Conservation (phyloP, 495 filamentous ascomycete species). For the Jackrogersella minutella region DNA sequence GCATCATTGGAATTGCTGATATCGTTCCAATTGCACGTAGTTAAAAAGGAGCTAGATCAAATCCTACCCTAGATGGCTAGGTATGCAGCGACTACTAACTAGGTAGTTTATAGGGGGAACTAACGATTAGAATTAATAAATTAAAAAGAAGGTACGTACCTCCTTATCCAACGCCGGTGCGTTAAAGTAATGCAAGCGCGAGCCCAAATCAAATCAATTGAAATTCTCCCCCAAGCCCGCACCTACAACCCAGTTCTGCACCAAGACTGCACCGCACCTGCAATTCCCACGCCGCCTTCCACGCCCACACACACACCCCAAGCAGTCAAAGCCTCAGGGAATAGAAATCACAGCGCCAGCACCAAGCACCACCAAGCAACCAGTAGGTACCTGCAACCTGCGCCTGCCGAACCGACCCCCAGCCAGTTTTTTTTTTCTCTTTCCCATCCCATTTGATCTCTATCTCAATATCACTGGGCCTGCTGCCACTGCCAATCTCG, state of each 20-base stretch:
- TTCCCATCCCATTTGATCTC: background rate
- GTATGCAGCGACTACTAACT: too few relatives aligned
- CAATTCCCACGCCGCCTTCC: background rate
- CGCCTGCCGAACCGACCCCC: conserved; percentile 23
- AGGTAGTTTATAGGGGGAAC: too few relatives aligned
- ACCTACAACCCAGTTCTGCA: background rate
- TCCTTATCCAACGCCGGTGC: conserved; percentile 11
- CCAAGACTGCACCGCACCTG: background rate
- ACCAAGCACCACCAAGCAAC: too few relatives aligned
- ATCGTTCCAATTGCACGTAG: too few relatives aligned
- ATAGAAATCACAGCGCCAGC: conserved; percentile 19
- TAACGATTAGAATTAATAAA: background rate
- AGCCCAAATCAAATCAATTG: conserved; percentile 5
- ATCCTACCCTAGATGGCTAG: too few relatives aligned
- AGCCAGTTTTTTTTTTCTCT: background rate
- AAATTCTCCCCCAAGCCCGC: background rate
- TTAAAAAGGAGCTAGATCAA: too few relatives aligned
- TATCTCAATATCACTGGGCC: background rate
- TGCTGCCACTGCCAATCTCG: conserved; percentile 20
- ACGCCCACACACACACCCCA: background rate
- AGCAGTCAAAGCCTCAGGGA: conserved; percentile 21
- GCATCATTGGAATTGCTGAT: too few relatives aligned
- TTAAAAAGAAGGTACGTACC: conserved; percentile 4
- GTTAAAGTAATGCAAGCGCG: conserved; percentile 1
- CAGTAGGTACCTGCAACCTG: too few relatives aligned